phyloP scores from a whole-genome alignment of 306 rosid genomes.

The Argentina anserina region DNA sequence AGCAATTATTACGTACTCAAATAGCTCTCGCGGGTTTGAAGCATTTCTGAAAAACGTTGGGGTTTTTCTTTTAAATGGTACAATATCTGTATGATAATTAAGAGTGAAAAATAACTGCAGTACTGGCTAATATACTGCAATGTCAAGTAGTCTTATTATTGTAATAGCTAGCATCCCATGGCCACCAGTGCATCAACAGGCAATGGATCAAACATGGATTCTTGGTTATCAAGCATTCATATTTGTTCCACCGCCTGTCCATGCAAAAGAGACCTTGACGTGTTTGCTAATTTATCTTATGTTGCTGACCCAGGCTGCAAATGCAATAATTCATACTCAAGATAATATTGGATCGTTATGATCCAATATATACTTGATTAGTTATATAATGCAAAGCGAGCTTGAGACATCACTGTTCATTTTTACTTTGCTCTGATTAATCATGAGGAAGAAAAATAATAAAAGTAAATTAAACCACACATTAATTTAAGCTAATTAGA shows the following conservation, averaged over 20 bases:
- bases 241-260: constrained; percentile 85
- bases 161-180: constrained; percentile 1
- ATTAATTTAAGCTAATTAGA: not conserved
- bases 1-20: too few species aligned
- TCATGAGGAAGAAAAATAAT: not conserved
- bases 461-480: not conserved
- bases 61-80: too few species aligned
- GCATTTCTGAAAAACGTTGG: too few species aligned
- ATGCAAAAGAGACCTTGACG: constrained; percentile 34
- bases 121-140: too few species aligned
- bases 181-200: constrained; percentile 38
- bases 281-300: not conserved
- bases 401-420: not conserved
- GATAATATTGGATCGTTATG: constrained; percentile 2
- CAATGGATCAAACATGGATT: constrained; percentile 59
- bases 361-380: not conserved
- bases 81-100: too few species aligned
- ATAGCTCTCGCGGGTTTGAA: too few species aligned
- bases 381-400: not conserved
- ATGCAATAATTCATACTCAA: constrained; percentile 1
- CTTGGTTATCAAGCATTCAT: constrained; percentile 39
- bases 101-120: too few species aligned
- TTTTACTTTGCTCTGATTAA: not conserved
- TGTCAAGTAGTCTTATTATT: not conserved
- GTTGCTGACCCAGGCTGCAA: not conserved